These are phyloP conservation scores for Aegilops tauschii DNA, from an alignment of 176 grass and related monocot genomes.

Conservation along the genomic window DNA sequence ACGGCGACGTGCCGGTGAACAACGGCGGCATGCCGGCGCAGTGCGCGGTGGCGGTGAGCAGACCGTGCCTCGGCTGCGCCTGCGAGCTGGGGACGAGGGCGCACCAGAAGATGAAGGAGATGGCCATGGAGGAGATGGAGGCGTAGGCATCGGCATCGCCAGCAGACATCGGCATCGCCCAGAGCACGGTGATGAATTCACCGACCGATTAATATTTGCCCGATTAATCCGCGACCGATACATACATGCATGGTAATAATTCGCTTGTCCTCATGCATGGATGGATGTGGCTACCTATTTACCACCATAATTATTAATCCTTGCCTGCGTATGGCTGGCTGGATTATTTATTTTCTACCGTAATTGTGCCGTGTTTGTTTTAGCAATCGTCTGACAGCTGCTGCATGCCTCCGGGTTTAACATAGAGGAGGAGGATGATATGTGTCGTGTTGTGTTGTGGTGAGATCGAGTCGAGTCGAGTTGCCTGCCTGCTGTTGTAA, in stretches of 20 bases:
- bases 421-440: background rate
- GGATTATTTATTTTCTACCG: background rate
- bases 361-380: background rate
- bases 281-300: conserved; percentile 1
- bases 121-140: conserved; percentile 62
- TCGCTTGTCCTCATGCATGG: background rate
- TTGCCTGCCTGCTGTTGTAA: background rate
- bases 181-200: background rate
- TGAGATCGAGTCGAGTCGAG: background rate
- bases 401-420: background rate
- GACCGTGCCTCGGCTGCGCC: conserved; percentile 43
- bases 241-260: conserved; percentile 33
- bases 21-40: background rate
- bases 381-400: conserved; percentile 8
- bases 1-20: background rate
- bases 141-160: conserved; percentile 14
- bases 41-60: conserved; percentile 32
- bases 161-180: background rate
- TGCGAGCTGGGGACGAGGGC: conserved; percentile 66
- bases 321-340: background rate
- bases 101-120: conserved; percentile 78
- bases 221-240: background rate
- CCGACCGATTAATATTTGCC: background rate
- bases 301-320: conserved; percentile 12
- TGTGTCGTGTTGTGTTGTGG: background rate